Base-by-base conservation (phyloP, 257 asterid species). In the Cinchona pubescens region DNA sequence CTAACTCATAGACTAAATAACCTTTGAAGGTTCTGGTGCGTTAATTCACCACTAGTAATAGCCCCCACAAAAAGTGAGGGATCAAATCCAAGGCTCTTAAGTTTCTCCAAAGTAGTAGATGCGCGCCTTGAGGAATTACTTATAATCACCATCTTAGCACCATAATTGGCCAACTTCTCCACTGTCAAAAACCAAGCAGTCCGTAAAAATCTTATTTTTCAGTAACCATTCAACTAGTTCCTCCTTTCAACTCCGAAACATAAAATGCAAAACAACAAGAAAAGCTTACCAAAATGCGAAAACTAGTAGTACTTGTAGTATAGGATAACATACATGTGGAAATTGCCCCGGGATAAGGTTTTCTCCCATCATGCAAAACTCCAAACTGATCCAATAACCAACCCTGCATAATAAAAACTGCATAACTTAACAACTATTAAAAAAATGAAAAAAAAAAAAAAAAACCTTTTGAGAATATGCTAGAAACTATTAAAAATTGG, bases 381-480 rank as follows among this genome's bases (percentile, higher is more conserved):
- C 98, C 99, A 79, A 92, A 94, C 79, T 94, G 98, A 84, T 94
- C 99, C 89, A 94, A 84, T 74, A 94, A 88, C 99, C 99, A 94
- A 67, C 96, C 97, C 96, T 93, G 87, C 69, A 45, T 69, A 75
- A 23, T 5, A 37, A 2, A 65, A 76, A 83, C 67, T 55, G 25
- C 38, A 63, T 69, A 71, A 15, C 5, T n/a, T n/a, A n/a, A n/a
- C n/a, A n/a, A n/a, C n/a, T n/a, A n/a, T n/a, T n/a, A n/a, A n/a
- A n/a, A n/a, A n/a, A n/a, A n/a, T n/a, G n/a, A n/a, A n/a, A n/a
- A n/a, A n/a, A n/a, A n/a, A n/a, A n/a, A n/a, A n/a, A n/a, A n/a
- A n/a, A n/a, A n/a, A n/a, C 40, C 40, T 37, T 37, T 37, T 37
- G 40, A 37, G 40, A 37, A 37, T 37, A 37, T 37, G 5, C 40